Evolutionary conservation across 306 rosid species (phyloP), one percentile per base, ranked within the genome.

Genomic region (Malus sylvestris): DNA sequence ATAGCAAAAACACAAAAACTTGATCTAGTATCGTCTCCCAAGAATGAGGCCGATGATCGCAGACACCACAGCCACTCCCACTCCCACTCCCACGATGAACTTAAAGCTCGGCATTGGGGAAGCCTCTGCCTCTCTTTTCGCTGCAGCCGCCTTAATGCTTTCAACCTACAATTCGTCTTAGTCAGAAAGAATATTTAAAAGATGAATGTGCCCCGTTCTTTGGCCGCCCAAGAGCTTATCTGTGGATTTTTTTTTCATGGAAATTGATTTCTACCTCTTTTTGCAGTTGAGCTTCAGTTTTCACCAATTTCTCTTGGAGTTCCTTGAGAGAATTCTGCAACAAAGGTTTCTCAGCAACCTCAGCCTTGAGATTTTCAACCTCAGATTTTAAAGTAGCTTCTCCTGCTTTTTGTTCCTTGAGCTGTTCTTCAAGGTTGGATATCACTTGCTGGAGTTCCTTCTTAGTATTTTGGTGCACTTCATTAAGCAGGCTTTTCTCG

Each of bases 401-500:
- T 35, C 80, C 84, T 83, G 80, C 86, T 76, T 81, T 86, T 60
- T 82, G 83, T 71, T 87, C 96, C 79, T 90, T 89, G 83, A 90
- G 70, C 70, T 88, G 87, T 65, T 78, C 89, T 90, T 95, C 96
- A 23, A 89, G 95, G 74, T 83, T 86, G 44, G 67, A 72, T 75
- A 90, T 89, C 78, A 80, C 49, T 19, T 90, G 83, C 78, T 90
- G 91, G 29, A 89, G 91, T 77, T 95, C 96, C 76, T 88, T 89
- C 81, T 89, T 92, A 73, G 87, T 61, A 68, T 78, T 87, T 79
- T 89, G 93, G 82, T 85, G 76, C 42, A 93, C 83, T 78, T 90
- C 97, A 66, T 82, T 88, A 55, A 95, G 89, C 78, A 90, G 73
- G 86, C 85, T 78, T 82, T 89, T 96, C 88, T 96, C 99, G 58